Evolutionary conservation across 2,329 filamentous ascomycete species (phyloP), one percentile per base, ranked within the genome.

Genomic region (Aureobasidium sp.): DNA sequence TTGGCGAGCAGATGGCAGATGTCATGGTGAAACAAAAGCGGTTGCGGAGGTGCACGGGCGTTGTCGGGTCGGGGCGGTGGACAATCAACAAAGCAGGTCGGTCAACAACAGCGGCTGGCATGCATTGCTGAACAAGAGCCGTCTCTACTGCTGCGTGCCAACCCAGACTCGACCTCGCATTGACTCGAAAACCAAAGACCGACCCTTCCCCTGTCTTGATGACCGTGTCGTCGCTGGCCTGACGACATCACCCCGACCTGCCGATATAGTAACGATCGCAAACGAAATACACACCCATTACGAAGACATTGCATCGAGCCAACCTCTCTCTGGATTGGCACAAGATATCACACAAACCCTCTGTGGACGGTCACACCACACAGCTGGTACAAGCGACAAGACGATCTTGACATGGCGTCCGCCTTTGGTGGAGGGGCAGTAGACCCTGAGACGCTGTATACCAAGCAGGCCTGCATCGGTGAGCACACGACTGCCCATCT

Each of bases 361-460:
- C n/a, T 3, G 22, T 8, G 49, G n/a, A 3, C 31, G 39, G 39
- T 12, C 12, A 17, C 29, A 25, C 17, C 9, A 37, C 41, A 22
- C 41, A 44, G 53, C 20, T 27, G 25, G 42, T 22, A 11, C 55
- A 44, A 39, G n/a, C 55, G 39, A 45, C 25, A 58, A 22, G 6
- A 29, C 45, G 15, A 34, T 36, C 8, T 17, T 42, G 45, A 34
- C 22, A 65, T 65, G 64, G 61, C 62, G 27, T 29, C 39, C 27
- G 41, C 20, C 1, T 66, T 66, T 37, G 64, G 57, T 8, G 60
- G 64, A 44, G 64, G 62, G 29, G 62, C 62, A 22, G 52, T 64
- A 25, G 93, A 97, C 76, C 94, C 94, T 3, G 91, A 95, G 77
- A 85, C 87, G 65, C 82, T 97, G 59, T 99, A 97, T 76, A 95